Conservation (phyloP, 2,329 filamentous ascomycete species). For the Penicillium paneum region DNA sequence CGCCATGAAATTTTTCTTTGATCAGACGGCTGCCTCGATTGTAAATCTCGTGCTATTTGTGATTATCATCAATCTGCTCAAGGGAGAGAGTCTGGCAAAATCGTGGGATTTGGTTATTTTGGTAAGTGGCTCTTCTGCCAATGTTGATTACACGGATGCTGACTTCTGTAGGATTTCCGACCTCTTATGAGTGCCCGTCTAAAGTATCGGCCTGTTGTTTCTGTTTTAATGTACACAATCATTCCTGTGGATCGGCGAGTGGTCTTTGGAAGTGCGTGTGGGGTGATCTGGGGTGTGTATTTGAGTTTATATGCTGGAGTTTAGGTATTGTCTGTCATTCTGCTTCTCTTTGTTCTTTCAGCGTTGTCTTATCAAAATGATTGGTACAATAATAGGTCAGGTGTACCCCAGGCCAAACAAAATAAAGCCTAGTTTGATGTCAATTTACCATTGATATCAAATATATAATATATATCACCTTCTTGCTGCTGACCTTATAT, state of each 20-base stretch:
- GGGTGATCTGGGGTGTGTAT: slow-evolving; percentile 72
- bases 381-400: not conserved
- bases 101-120: slow-evolving; percentile 30
- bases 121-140: slow-evolving; percentile 24
- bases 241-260: slow-evolving; percentile 69
- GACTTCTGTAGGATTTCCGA: slow-evolving; percentile 54
- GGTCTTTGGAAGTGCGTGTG: slow-evolving; percentile 67
- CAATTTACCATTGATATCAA: not conserved
- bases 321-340: slow-evolving; percentile 13
- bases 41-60: slow-evolving; percentile 59
- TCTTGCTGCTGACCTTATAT: not conserved
- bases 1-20: slow-evolving; percentile 56
- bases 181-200: slow-evolving; percentile 66
- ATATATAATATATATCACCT: not conserved
- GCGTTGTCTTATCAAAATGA: not conserved
- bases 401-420: not conserved
- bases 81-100: slow-evolving; percentile 29
- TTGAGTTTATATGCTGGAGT: slow-evolving; percentile 60
- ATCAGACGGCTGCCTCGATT: slow-evolving; percentile 56
- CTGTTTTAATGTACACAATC: slow-evolving; percentile 66
- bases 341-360: not conserved
- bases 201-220: slow-evolving; percentile 70
- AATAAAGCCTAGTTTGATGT: not conserved
- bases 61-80: slow-evolving; percentile 50
- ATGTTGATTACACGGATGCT: not conserved